These are phyloP conservation scores for Colletotrichum coccodes DNA, from an alignment of 2,329 filamentous ascomycete species.

Conservation along the genomic window DNA sequence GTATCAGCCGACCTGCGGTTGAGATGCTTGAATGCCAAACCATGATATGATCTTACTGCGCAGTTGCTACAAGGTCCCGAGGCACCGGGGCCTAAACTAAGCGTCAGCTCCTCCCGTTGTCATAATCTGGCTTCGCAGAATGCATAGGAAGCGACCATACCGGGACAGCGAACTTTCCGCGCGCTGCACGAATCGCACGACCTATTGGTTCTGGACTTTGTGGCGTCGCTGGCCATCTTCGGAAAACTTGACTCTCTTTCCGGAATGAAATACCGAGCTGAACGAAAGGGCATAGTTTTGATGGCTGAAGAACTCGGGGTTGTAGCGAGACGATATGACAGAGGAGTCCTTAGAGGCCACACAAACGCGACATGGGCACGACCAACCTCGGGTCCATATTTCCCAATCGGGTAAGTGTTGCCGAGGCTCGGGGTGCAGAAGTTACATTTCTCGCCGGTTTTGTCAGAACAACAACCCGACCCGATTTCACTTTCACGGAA, in stretches of 20 bases:
- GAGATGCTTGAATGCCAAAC: no score
- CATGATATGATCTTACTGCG: constrained; percentile 31
- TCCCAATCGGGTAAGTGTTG: not conserved
- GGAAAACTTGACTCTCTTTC: not conserved
- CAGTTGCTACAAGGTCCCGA: constrained; percentile 40
- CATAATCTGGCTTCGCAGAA: no score
- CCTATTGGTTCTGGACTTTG: constrained; percentile 34
- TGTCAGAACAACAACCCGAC: not conserved
- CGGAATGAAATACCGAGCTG: not conserved
- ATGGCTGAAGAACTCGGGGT: not conserved
- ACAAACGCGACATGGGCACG: not conserved
- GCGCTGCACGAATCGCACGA: constrained; percentile 50
- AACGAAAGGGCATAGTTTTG: not conserved
- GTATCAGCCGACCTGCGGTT: not conserved
- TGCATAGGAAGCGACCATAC: constrained; percentile 32
- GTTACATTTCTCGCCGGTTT: not conserved
- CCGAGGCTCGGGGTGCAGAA: constrained; percentile 2
- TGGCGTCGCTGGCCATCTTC: constrained; percentile 1
- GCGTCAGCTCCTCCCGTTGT: not conserved
- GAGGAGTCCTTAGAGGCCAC: not conserved
- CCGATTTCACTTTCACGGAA: no score
- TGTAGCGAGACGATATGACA: constrained; percentile 7
- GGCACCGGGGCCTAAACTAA: not conserved
- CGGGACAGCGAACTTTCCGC: constrained; percentile 51
- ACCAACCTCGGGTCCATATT: constrained; percentile 8